phyloP scores from a whole-genome alignment of 1,284 basidiomycete species.

The Vanrija sp. region DNA sequence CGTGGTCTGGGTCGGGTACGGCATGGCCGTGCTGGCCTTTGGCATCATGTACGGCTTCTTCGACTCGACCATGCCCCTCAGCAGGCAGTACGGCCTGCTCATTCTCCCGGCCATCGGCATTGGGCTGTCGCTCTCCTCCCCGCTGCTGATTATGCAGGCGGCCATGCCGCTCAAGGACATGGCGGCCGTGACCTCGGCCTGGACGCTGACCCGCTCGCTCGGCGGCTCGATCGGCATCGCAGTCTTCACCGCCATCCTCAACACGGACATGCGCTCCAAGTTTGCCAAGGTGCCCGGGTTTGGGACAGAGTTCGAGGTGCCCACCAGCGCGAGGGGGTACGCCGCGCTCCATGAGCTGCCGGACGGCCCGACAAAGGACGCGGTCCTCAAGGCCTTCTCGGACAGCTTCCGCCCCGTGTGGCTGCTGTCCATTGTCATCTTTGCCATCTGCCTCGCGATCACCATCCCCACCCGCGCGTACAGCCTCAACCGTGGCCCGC shows the following conservation, averaged over 20 bases:
- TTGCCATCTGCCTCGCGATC: slow-evolving; percentile 6
- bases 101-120: slow-evolving; percentile 27
- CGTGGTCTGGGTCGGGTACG: slow-evolving; percentile 40
- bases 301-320: slow-evolving; percentile 31
- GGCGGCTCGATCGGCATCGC: slow-evolving; percentile 34
- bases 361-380: slow-evolving; percentile 18
- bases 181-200: slow-evolving; percentile 42
- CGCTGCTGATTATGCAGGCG: slow-evolving; percentile 41
- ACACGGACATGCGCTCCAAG: slow-evolving; percentile 30
- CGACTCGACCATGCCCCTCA: slow-evolving; percentile 18
- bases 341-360: slow-evolving; percentile 33
- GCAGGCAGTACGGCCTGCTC: slow-evolving; percentile 25
- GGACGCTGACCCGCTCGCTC: slow-evolving; percentile 31
- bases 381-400: slow-evolving; percentile 38
- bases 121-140: slow-evolving; percentile 30
- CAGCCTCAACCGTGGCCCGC: slow-evolving; percentile 1
- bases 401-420: slow-evolving; percentile 29
- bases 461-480: slow-evolving; percentile 15
- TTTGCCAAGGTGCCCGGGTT: slow-evolving; percentile 34
- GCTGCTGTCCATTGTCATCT: slow-evolving; percentile 2
- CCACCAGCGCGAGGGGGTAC: slow-evolving; percentile 34
- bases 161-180: slow-evolving; percentile 47
- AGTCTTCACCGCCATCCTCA: slow-evolving; percentile 38
- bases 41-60: slow-evolving; percentile 30
- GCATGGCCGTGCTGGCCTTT: slow-evolving; percentile 26